Base-by-base conservation (phyloP, 768 basidiomycete species). In the Imleria badia region DNA sequence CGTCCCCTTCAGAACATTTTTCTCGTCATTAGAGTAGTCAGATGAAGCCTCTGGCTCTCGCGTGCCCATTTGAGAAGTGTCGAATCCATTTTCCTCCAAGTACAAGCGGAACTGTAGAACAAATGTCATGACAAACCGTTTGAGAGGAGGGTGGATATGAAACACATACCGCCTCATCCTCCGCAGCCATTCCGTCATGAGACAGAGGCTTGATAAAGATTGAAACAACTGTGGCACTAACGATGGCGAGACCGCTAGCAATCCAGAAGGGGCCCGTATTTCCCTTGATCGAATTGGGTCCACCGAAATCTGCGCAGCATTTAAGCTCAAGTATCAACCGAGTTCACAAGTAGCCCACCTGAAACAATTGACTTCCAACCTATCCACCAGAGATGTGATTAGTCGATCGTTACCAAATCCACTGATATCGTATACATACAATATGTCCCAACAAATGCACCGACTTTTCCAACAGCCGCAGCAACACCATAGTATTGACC, bases 261-360 rank as follows among this genome's bases (percentile, higher is more conserved):
- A 93, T 69, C 89, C 87, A 92, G 81, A 93, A 93, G 14, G 91
- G 91, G 19, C 91, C 91, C 0, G 92, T 93, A 66, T 88, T 86
- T 46, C 86, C 88, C 56, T 74, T 78, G 35, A 72, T 67, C 23
- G 80, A 72, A 13, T 48, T 60, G 2, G 77, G 10, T 6, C 85
- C 86, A 55, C 85, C 85, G 56, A 91, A 91, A 20, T 79, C 87
- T 59, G n/a, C 45, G 46, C 20, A n/a, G 19, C 1, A 26, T 46
- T 22, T 55, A 17, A 38, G 44, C 41, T 50, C 54, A 42, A 33
- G 33, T 17, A 26, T 47, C 1, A 2, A 14, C 15, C 5, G 12
- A 41, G 17, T 22, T 39, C 22, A 20, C 15, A 49, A 17, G n/a
- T 22, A n/a, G 61, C 74, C 40, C 59, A 82, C 85, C 83, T 12